Evolutionary conservation across 176 grass and related monocot species (phyloP).

Genomic region (Aegilops tauschii): DNA sequence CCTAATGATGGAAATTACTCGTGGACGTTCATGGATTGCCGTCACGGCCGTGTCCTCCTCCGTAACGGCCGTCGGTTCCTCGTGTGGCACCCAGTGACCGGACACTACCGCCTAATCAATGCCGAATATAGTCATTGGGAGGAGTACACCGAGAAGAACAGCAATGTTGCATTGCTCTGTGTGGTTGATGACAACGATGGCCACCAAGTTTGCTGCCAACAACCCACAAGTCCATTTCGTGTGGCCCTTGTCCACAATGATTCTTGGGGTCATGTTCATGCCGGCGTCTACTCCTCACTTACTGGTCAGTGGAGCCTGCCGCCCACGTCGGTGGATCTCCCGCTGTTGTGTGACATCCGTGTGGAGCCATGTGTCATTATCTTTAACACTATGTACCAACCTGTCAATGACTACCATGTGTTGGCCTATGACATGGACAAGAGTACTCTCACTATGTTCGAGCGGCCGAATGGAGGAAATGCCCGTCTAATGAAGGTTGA

Average conservation of each 20-base stretch:
- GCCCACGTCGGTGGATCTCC: not conserved
- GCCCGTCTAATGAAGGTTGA: constrained; percentile 19
- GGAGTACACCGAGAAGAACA: not conserved
- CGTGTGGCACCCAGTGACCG: not conserved
- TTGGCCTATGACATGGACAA: not conserved
- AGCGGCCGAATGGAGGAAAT: constrained; percentile 5
- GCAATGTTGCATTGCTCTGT: not conserved
- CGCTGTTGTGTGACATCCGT: not conserved
- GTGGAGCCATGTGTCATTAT: not conserved
- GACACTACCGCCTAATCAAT: not conserved
- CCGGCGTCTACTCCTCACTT: not conserved
- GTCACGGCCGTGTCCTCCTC: not conserved
- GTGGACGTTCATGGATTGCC: not conserved
- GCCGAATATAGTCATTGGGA: not conserved
- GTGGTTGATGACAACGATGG: not conserved
- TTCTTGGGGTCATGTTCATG: not conserved
- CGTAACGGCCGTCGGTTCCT: not conserved
- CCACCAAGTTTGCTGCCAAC: not conserved
- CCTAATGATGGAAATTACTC: not conserved
- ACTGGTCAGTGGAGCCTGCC: not conserved
- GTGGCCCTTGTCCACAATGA: not conserved
- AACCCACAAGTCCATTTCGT: not conserved
- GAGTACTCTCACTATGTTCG: not conserved
- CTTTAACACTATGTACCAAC: not conserved
- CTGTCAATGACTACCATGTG: not conserved